phyloP scores from a whole-genome alignment of 2,329 filamentous ascomycete genomes.

The Colletotrichum lupini region DNA sequence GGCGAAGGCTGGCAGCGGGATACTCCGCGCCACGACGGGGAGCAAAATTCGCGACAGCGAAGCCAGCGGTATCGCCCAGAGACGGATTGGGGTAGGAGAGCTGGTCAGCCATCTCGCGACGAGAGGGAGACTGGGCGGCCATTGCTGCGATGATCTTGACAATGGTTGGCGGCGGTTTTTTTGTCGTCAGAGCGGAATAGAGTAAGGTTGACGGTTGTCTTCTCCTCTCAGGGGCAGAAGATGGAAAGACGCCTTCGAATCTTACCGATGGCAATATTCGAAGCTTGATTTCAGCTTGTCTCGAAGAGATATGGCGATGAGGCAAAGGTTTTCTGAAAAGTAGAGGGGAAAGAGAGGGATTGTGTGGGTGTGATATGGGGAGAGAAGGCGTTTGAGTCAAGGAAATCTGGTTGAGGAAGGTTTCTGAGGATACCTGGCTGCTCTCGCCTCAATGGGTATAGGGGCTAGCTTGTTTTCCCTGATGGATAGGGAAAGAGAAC shows the following conservation, averaged over 20 bases:
- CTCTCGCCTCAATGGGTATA: background rate
- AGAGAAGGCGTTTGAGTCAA: background rate
- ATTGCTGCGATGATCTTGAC: background rate
- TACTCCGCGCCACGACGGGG: background rate
- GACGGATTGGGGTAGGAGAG: conserved; percentile 41
- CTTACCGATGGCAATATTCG: background rate
- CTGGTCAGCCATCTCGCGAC: conserved; percentile 17
- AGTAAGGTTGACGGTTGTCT: background rate
- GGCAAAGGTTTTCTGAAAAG: background rate
- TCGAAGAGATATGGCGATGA: background rate
- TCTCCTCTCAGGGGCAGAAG: background rate
- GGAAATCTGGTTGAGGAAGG: background rate
- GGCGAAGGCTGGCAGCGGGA: background rate
- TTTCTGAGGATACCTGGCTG: background rate
- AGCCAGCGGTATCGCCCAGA: conserved; percentile 39
- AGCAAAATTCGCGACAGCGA: conserved; percentile 10
- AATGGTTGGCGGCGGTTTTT: background rate
- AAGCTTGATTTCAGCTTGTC: background rate
- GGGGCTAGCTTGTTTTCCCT: background rate
- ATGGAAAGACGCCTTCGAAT: background rate
- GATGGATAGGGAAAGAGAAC: background rate
- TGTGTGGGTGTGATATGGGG: background rate
- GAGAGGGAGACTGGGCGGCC: conserved; percentile 2
- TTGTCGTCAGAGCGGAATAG: background rate
- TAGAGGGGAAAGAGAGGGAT: background rate